Percentiles rank a stretch among this genome's conserved stretches.
Evolutionary conservation across 495 filamentous ascomycete species (phyloP).

Genomic region (Penicillium maclennaniae): DNA sequence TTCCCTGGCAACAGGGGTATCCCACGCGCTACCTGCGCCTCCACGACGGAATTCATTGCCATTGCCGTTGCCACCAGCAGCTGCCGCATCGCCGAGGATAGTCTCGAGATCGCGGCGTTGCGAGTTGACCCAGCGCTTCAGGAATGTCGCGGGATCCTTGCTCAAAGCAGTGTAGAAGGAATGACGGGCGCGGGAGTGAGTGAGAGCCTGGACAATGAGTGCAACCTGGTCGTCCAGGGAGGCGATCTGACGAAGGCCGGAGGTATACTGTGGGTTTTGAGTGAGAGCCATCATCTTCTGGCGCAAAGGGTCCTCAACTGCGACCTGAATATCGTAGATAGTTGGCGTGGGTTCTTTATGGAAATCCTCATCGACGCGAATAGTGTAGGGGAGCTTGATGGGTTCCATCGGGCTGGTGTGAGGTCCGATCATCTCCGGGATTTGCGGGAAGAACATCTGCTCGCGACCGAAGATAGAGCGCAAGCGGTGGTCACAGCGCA

Average conservation of each 20-base stretch:
- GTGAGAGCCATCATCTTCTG: slow-evolving; percentile 60
- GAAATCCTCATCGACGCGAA: slow-evolving; percentile 86
- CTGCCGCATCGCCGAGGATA: slow-evolving; percentile 75
- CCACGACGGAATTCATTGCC: slow-evolving; percentile 58
- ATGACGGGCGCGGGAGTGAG: slow-evolving; percentile 77
- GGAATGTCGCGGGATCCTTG: slow-evolving; percentile 76
- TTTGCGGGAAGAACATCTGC: slow-evolving; percentile 79
- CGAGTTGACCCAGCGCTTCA: slow-evolving; percentile 77
- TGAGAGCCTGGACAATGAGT: slow-evolving; percentile 69
- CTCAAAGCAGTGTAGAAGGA: slow-evolving; percentile 72
- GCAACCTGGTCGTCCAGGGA: slow-evolving; percentile 79
- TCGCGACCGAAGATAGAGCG: slow-evolving; percentile 72
- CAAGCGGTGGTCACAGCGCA: slow-evolving; percentile 82
- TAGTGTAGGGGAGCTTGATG: slow-evolving; percentile 83
- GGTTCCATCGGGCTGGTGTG: slow-evolving; percentile 80
- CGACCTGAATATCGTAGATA: slow-evolving; percentile 83
- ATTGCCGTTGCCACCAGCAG: slow-evolving; percentile 59
- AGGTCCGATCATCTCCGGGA: slow-evolving; percentile 66
- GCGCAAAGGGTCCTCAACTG: slow-evolving; percentile 77
- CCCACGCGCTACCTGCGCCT: slow-evolving; percentile 53
- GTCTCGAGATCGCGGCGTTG: slow-evolving; percentile 90
- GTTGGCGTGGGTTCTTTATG: slow-evolving; percentile 61
- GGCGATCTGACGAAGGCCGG: slow-evolving; percentile 66
- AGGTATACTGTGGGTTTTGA: slow-evolving; percentile 44
- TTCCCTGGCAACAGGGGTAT: slow-evolving; percentile 43